A percentile compares a stretch with the other conserved stretches of the same genome.
phyloP scores from a whole-genome alignment of 1,284 basidiomycete genomes.

The Puccinia horiana region DNA sequence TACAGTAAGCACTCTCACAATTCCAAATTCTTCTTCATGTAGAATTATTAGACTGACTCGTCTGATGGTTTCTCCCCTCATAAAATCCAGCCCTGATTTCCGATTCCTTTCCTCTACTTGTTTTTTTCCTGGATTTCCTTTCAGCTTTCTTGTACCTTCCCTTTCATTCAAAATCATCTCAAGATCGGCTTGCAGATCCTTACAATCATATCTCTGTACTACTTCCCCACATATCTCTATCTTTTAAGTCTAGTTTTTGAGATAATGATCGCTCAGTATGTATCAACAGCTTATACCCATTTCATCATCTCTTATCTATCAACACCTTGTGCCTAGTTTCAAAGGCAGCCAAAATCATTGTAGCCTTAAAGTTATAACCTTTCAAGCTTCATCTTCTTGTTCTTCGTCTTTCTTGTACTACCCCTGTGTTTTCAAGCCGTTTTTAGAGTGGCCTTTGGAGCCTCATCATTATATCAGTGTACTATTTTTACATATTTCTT shows the following conservation, averaged over 20 bases:
- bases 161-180: not conserved
- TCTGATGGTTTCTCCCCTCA: not conserved
- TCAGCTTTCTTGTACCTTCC: not conserved
- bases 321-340: constrained; percentile 16
- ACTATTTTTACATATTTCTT: too few species aligned
- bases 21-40: not conserved
- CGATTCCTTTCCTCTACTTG: not conserved
- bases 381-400: too few species aligned
- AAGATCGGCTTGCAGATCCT: not conserved
- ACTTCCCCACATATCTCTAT: too few species aligned
- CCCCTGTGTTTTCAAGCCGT: too few species aligned
- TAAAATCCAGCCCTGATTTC: not conserved
- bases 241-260: too few species aligned
- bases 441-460: too few species aligned
- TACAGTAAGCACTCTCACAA: not conserved
- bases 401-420: too few species aligned
- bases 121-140: not conserved
- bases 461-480: too few species aligned
- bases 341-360: not conserved
- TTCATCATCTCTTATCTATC: too few species aligned
- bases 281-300: too few species aligned
- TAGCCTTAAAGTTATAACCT: not conserved
- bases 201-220: not conserved
- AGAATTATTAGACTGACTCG: too few species aligned
- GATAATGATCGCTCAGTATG: too few species aligned